phyloP scores from a whole-genome alignment of 2,329 filamentous ascomycete genomes.

The Penicillium nordicum region DNA sequence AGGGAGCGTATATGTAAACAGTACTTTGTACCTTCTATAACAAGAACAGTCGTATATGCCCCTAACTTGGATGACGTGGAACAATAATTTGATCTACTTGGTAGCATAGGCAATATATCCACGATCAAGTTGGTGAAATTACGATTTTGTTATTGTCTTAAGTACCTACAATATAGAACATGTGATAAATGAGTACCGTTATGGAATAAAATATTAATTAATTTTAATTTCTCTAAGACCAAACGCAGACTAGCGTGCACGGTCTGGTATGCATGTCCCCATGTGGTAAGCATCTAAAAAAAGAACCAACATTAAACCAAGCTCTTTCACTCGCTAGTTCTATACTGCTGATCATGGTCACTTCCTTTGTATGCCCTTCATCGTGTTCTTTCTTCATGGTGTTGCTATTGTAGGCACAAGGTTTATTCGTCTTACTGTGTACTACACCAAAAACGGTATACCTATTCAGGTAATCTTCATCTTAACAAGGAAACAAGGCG shows the following conservation, averaged over 20 bases:
- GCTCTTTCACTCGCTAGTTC: slow-evolving; percentile 10
- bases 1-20: not conserved
- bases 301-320: slow-evolving; percentile 19
- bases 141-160: not conserved
- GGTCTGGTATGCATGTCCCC: not conserved
- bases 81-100: not conserved
- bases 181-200: not conserved
- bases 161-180: not conserved
- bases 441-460: too few relatives aligned
- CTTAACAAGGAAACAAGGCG: not conserved
- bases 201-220: too few relatives aligned
- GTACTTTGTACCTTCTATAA: not conserved
- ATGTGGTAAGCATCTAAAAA: slow-evolving; percentile 15
- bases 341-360: not conserved
- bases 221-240: not conserved
- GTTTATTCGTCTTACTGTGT: not conserved
- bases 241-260: slow-evolving; percentile 2
- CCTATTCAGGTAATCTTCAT: not conserved
- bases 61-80: not conserved
- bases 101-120: not conserved
- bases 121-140: not conserved
- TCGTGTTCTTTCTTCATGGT: not conserved
- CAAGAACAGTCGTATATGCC: too few relatives aligned
- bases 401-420: not conserved
- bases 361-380: not conserved